Base-by-base conservation (phyloP, 352 stramenopile genomes). In the Elongisporangium prolatum region DNA sequence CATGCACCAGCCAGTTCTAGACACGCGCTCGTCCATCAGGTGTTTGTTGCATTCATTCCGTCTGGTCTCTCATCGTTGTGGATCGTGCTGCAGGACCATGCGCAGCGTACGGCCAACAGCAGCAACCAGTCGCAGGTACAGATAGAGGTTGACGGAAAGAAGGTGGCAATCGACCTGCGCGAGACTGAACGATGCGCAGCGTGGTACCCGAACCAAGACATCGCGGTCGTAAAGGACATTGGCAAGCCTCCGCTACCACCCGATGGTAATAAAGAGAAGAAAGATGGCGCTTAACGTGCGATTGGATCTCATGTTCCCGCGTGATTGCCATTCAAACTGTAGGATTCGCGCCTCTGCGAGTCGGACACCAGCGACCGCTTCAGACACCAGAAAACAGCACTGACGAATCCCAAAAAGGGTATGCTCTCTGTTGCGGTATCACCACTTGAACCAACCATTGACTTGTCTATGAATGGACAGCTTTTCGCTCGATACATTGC, bases 401-500 rank as follows among this genome's bases (percentile, higher is more conserved):
- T 8, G 54, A 77, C 52, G 64, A 68, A 52, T 44, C 70, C 9
- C 37, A 62, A 3, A 64, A 55, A 18, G 79, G 75, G 77, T 84
- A 57, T 44, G 34, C 1, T 44, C 34, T 44, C 9, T 44, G 10
- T 44, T 44, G 34, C 10, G 2, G 37, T 57, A 16, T 34, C 8
- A 21, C 14, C n/a, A n/a, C n/a, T n/a, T n/a, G n/a, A n/a, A n/a
- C n/a, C n/a, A n/a, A n/a, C n/a, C n/a, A n/a, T n/a, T n/a, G n/a
- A n/a, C n/a, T n/a, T n/a, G n/a, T 34, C 21, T 28, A 40, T 40
- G 25, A 3, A 8, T 59, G 21, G n/a, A n/a, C 54, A 91, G 82
- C 0, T 88, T 89, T 58, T 89, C 79, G 21, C 60, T 88, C 48
- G 82, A 91, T 55, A 91, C 82, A 21, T 56, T 89, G 56, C 56